Conservation (phyloP, 306 rosid genomes). For the Carpinus viminea region DNA sequence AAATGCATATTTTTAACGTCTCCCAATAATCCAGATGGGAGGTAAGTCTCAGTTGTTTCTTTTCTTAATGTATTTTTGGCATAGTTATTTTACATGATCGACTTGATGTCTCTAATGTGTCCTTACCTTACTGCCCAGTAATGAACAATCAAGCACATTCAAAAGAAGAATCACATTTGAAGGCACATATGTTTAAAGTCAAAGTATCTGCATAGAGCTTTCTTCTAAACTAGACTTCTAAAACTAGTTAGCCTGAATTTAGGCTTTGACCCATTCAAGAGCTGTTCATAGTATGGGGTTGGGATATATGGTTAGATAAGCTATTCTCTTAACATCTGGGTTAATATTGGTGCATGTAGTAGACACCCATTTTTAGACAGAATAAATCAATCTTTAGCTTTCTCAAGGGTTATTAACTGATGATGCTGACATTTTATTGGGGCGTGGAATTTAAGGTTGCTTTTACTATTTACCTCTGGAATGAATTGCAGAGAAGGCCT, state of each 20-base stretch:
- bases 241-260: background rate
- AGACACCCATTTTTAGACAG: background rate
- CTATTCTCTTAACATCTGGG: background rate
- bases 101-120: background rate
- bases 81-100: background rate
- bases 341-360: background rate
- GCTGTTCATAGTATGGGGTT: background rate
- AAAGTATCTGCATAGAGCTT: background rate
- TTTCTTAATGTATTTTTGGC: slow-evolving; percentile 8
- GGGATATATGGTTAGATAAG: background rate
- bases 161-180: background rate
- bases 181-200: background rate
- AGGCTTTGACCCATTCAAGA: background rate
- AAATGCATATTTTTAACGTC: slow-evolving; percentile 97
- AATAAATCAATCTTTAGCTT: background rate
- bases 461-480: background rate
- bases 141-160: background rate
- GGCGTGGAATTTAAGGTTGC: background rate
- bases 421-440: background rate
- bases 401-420: background rate
- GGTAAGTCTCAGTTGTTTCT: slow-evolving; percentile 45
- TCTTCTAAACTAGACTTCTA: background rate
- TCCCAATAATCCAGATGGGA: slow-evolving; percentile 98
- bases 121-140: background rate
- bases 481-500: background rate